These are phyloP conservation scores for Waltergamsia citrina DNA, from an alignment of 2,329 filamentous ascomycete genomes.

Conservation along the genomic window DNA sequence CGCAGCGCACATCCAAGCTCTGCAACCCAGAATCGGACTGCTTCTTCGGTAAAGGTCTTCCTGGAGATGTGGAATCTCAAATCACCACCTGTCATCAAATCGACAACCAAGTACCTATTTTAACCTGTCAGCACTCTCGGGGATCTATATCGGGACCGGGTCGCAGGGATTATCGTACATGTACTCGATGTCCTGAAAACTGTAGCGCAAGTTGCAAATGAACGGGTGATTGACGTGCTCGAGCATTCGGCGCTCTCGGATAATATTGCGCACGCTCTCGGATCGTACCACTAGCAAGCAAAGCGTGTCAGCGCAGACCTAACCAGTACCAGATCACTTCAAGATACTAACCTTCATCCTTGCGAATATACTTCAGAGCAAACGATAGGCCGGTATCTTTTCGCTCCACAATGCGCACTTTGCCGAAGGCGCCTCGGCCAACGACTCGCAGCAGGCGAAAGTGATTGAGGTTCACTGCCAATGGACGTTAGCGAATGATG, in stretches of 20 bases:
- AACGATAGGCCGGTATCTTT: conserved; percentile 93
- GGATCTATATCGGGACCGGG: not conserved
- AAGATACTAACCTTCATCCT: conserved; percentile 72
- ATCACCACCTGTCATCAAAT: conserved; percentile 96
- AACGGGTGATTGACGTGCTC: conserved; percentile 97
- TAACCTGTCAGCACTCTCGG: not conserved
- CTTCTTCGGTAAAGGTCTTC: conserved; percentile 96
- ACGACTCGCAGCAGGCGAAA: conserved; percentile 93
- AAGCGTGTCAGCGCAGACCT: conserved; percentile 11
- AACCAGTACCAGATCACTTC: not conserved
- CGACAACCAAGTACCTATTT: conserved; percentile 89
- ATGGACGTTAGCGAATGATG: not conserved
- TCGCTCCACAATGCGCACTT: conserved; percentile 95
- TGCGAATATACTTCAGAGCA: conserved; percentile 94
- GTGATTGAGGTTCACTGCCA: conserved; percentile 86
- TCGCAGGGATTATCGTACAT: conserved; percentile 54
- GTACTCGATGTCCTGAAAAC: conserved; percentile 98
- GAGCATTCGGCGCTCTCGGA: conserved; percentile 93
- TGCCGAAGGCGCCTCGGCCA: conserved; percentile 95
- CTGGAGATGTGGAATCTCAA: conserved; percentile 94
- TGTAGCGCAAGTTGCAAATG: conserved; percentile 96
- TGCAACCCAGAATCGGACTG: conserved; percentile 93
- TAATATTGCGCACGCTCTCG: conserved; percentile 96
- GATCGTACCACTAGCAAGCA: conserved; percentile 71
- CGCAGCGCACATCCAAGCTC: conserved; percentile 85